Percentiles rank a stretch among this genome's conserved stretches.
Conservation (phyloP, 2,329 filamentous ascomycete species). For the Hawksworthiomyces lignivorus region DNA sequence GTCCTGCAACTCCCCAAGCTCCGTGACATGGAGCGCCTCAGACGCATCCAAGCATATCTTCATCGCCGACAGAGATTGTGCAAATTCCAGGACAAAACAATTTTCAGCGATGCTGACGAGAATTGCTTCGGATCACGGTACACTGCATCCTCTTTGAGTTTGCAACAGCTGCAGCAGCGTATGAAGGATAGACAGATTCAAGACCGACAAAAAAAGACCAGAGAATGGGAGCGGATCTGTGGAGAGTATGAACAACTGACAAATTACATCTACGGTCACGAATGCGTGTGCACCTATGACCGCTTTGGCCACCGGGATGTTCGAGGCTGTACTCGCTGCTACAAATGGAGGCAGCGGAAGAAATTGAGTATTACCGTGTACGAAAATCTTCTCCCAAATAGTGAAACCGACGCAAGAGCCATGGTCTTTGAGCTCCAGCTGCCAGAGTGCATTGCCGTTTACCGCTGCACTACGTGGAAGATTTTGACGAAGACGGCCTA, state of each 20-base stretch:
- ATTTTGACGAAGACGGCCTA: constrained; percentile 25
- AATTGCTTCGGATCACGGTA: constrained; percentile 41
- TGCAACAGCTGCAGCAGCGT: constrained; percentile 15
- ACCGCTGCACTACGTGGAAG: constrained; percentile 35
- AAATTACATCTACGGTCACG: constrained; percentile 20
- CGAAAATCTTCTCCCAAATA: constrained; percentile 32
- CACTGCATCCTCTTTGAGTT: constrained; percentile 32
- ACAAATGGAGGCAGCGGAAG: constrained; percentile 19
- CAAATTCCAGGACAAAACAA: constrained; percentile 24
- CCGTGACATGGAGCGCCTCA: constrained; percentile 42
- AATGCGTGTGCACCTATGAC: constrained; percentile 24
- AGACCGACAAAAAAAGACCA: constrained; percentile 19
- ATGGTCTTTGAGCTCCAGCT: constrained; percentile 34
- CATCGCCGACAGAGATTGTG: constrained; percentile 23
- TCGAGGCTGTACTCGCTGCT: constrained; percentile 28
- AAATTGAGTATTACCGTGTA: constrained; percentile 28
- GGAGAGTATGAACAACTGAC: constrained; percentile 25
- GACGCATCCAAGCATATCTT: constrained; percentile 42
- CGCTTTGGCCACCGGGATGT: constrained; percentile 18
- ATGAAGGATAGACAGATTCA: constrained; percentile 20
- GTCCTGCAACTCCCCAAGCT: constrained; percentile 41
- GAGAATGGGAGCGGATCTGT: constrained; percentile 25
- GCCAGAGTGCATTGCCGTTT: constrained; percentile 25
- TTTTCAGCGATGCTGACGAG: constrained; percentile 36
- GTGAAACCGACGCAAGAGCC: constrained; percentile 22